Base-by-base conservation (phyloP, 306 rosid species). In the Inga laurina region DNA sequence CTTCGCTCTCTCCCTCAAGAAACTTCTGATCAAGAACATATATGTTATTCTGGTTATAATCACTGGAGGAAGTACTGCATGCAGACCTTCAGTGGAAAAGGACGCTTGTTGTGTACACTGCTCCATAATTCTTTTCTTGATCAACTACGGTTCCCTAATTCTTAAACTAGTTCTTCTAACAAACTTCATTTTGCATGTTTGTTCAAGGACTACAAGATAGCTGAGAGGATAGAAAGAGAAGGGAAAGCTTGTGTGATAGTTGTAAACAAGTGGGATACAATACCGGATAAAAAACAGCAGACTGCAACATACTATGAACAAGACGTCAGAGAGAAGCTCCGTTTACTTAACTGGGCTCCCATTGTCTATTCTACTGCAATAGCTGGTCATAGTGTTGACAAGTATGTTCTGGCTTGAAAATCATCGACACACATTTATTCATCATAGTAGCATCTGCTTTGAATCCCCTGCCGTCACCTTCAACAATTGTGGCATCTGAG, bases 251-350 rank as follows among this genome's bases (percentile, higher is more conserved):
- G 98, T 84, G 90, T 96, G 84, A 91, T 96, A 61, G 99, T 93
- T 64, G 99, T 96, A 44, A 93, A 96, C 87, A 96, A 96, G 86
- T 96, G 99, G 99, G 99, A 96, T 85, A 96, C 98, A 18, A 91
- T 93, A 87, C 96, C 98, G 19, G 90, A 93, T 84, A 96, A 96
- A 82, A 92, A 93, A 80, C 99, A 93, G 85, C 97, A 93, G 94
- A 93, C 97, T 59, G 93, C 98, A 41, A 76, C 88, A 78, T 87
- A 88, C 85, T 93, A 96, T 61, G 98, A 96, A 86, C 90, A 93
- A 86, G 99, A 92, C 90, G 94, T 96, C 84, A 88, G 98, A 84
- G 94, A 96, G 84, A 96, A 93, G 90, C 92, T 96, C 61, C 97
- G 97, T 10, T 51, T 68, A 72, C 94, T 96, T 83, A 89, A 82